Evolutionary conservation across 169 alveolate species (phyloP), one percentile per base, ranked within the genome.

Genomic region (Eimeria necatrix): DNA sequence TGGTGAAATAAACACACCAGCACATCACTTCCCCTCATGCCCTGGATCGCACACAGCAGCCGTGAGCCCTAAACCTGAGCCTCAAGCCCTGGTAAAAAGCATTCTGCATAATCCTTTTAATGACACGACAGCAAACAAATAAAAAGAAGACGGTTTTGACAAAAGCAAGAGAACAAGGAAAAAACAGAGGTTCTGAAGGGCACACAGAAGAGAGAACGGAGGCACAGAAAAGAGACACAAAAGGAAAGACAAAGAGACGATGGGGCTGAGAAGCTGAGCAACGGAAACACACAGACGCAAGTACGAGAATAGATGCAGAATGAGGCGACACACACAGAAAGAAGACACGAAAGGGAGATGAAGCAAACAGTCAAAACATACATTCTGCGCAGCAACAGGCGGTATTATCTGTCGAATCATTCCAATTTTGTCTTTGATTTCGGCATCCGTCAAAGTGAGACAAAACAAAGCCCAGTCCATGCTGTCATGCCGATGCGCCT

Each of bases 11-110:
- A 48, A 26, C 76, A 6, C 24, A 18, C 56, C 24, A 83, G 49
- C 53, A 59, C 59, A 60, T 83, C 91, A 16, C 56, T 74, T 32
- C 56, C 70, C 49, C 76, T 20, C 91, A 83, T 83, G 10, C 91
- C 91, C 91, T 83, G 76, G 48, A 32, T 18, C 68, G 41, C 41
- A 32, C 41, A 32, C 41, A 32, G 41, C 41, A 32, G 41, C 41
- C 41, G 41, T 32, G 41, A 32, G 2, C 41, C 41, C 2, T 32
- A 32, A 32, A 32, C 41, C 41, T 32, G 41, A 32, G 41, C 41
- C 2, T 32, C 41, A 32, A 32, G 41, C 41, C 41, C 41, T 32
- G 41, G 2, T 32, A 32, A 32, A 32, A 32, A 32, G 41, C 41
- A 32, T 32, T 32, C 2, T 32, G 2, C 2, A 32, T 32, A 32